These are phyloP conservation scores for Solanum piurae DNA, from an alignment of 257 asterid genomes.

Conservation along the genomic window DNA sequence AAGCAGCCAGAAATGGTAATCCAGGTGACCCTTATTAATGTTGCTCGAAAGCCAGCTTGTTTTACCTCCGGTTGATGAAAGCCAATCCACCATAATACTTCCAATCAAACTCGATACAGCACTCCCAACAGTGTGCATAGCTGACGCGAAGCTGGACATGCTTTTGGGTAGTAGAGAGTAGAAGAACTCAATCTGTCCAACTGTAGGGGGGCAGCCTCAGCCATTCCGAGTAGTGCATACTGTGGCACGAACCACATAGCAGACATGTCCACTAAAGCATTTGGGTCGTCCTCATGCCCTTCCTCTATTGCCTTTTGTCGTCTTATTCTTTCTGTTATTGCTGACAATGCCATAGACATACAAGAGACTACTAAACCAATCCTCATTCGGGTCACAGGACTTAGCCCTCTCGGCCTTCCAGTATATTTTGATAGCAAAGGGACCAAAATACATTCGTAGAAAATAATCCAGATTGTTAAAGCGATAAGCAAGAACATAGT, in stretches of 20 bases:
- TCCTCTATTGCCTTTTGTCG: not conserved
- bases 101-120: not conserved
- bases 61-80: not conserved
- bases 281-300: conserved; percentile 1
- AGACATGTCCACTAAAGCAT: conserved; percentile 7
- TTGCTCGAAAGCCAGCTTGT: conserved; percentile 12
- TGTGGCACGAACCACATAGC: conserved; percentile 19
- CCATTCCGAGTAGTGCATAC: conserved; percentile 2
- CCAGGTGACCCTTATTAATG: conserved; percentile 12
- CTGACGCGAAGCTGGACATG: conserved; percentile 16
- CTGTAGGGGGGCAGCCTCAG: not conserved
- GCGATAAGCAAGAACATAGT: not conserved
- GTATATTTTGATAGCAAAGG: conserved; percentile 3
- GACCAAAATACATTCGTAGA: conserved; percentile 2
- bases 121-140: not conserved
- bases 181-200: conserved; percentile 12
- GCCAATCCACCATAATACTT: conserved; percentile 5
- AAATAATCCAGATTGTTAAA: not conserved
- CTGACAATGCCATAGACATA: conserved; percentile 4
- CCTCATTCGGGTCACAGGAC: conserved; percentile 5
- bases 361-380: not conserved
- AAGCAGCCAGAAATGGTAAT: conserved; percentile 14
- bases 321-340: conserved; percentile 6
- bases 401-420: not conserved
- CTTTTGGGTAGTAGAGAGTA: conserved; percentile 8